phyloP scores from a whole-genome alignment of 2,329 filamentous ascomycete species.

The Dryadomyces quercivorus region DNA sequence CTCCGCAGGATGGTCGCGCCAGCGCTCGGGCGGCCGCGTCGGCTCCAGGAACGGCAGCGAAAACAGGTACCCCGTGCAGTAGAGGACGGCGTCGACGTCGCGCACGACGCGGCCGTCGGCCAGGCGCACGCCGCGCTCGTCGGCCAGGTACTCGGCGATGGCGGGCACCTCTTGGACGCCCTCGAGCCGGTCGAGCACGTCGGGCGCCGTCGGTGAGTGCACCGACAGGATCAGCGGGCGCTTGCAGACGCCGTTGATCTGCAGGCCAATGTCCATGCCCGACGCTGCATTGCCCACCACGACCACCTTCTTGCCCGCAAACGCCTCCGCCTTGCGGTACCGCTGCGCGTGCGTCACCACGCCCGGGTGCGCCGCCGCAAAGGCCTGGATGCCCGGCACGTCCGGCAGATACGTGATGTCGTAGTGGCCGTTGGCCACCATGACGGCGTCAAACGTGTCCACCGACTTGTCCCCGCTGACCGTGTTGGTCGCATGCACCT shows the following conservation, averaged over 20 bases:
- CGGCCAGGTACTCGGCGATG: constrained; percentile 43
- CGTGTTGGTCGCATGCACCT: constrained; percentile 36
- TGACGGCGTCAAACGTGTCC: constrained; percentile 58
- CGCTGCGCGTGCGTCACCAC: constrained; percentile 65
- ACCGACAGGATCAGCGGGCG: constrained; percentile 54
- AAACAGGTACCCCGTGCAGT: constrained; percentile 85
- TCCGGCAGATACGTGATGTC: constrained; percentile 54
- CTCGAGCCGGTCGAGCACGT: constrained; percentile 27
- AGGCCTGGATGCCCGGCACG: constrained; percentile 46
- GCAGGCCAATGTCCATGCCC: constrained; percentile 68
- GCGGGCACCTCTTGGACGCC: constrained; percentile 39
- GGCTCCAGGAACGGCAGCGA: constrained; percentile 58
- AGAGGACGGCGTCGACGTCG: constrained; percentile 65
- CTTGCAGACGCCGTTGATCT: constrained; percentile 52
- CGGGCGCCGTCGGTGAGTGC: constrained; percentile 34
- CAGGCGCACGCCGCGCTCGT: constrained; percentile 50
- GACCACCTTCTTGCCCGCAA: constrained; percentile 59
- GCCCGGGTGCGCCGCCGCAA: constrained; percentile 45
- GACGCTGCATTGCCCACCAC: constrained; percentile 79
- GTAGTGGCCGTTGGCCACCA: constrained; percentile 68
- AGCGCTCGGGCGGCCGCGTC: not conserved
- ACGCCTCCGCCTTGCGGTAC: constrained; percentile 56
- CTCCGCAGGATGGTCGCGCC: not conserved
- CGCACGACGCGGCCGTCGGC: constrained; percentile 50
- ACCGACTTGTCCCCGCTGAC: constrained; percentile 2